phyloP scores from a whole-genome alignment of 441 rosid genomes.

The Geranium incanum region DNA sequence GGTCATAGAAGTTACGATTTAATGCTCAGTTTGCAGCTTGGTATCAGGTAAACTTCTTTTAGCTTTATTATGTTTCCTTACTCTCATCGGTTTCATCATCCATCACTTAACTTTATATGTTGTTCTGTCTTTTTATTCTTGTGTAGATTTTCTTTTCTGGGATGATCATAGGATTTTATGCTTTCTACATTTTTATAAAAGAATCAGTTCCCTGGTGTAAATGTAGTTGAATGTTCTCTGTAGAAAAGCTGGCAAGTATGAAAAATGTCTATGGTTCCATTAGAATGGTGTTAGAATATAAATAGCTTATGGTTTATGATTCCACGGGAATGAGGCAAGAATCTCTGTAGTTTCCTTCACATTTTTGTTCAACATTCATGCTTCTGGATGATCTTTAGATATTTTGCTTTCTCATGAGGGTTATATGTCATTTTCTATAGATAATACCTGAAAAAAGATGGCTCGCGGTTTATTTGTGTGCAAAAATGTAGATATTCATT shows the following conservation, averaged over 20 bases:
- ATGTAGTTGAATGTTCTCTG: background rate
- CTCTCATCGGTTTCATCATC: background rate
- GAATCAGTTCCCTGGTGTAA: background rate
- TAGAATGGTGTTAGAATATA: conserved; percentile 11
- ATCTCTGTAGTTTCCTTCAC: background rate
- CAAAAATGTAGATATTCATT: conserved; percentile 9
- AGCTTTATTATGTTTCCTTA: conserved; percentile 2
- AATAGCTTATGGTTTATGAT: background rate
- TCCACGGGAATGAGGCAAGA: background rate
- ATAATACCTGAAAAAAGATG: conserved; percentile 13
- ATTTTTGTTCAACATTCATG: background rate
- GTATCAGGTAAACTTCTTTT: conserved; percentile 58
- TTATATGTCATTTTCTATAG: background rate
- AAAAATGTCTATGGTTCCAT: background rate
- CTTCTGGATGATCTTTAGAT: conserved; percentile 10
- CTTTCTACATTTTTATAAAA: background rate
- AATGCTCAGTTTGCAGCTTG: conserved; percentile 95
- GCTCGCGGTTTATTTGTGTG: conserved; percentile 5
- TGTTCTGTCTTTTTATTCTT: background rate
- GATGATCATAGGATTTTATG: background rate
- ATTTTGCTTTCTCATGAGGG: background rate
- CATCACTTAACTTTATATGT: background rate
- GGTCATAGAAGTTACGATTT: conserved; percentile 95
- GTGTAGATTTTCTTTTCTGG: background rate
- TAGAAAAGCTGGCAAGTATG: background rate